phyloP scores from a whole-genome alignment of 108 stramenopile species.

The Aureococcus anophagefferens region DNA sequence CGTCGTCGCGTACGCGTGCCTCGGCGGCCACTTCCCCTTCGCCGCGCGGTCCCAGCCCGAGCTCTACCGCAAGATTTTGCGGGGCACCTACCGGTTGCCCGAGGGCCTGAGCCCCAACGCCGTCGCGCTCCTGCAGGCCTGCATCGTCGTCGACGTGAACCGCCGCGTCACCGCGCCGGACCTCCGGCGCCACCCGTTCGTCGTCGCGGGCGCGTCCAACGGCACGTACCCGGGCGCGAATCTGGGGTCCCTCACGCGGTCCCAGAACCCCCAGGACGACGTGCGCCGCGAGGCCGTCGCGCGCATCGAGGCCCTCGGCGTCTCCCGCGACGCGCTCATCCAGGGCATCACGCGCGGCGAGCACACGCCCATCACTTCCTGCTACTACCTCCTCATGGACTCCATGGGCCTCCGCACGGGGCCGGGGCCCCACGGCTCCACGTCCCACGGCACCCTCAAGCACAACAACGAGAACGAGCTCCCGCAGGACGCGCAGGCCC shows the following conservation, averaged over 20 bases:
- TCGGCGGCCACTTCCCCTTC: conserved; percentile 52
- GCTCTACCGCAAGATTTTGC: conserved; percentile 44
- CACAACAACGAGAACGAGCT: too few relatives aligned
- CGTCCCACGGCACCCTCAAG: too few relatives aligned
- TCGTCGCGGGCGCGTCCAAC: neutral
- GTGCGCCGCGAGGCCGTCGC: conserved; percentile 4
- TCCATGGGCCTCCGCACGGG: neutral
- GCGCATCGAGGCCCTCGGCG: conserved; percentile 8
- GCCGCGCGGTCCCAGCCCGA: conserved; percentile 48
- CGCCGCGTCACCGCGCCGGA: conserved; percentile 23
- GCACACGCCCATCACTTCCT: conserved; percentile 16
- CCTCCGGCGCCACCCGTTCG: conserved; percentile 28
- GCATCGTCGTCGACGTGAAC: conserved; percentile 31
- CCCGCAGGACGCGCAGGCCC: too few relatives aligned
- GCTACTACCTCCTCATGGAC: conserved; percentile 32
- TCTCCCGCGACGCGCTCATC: conserved; percentile 10
- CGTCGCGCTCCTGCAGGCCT: conserved; percentile 25
- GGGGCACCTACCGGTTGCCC: conserved; percentile 33
- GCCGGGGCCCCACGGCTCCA: too few relatives aligned
- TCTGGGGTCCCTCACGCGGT: conserved; percentile 2
- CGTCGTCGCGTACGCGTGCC: conserved; percentile 42
- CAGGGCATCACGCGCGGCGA: conserved; percentile 8
- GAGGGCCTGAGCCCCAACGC: conserved; percentile 21
- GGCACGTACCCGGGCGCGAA: neutral
- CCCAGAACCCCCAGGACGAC: conserved; percentile 14